Conservation (phyloP, 768 basidiomycete genomes). For the Udeniomyces megalosporus region DNA sequence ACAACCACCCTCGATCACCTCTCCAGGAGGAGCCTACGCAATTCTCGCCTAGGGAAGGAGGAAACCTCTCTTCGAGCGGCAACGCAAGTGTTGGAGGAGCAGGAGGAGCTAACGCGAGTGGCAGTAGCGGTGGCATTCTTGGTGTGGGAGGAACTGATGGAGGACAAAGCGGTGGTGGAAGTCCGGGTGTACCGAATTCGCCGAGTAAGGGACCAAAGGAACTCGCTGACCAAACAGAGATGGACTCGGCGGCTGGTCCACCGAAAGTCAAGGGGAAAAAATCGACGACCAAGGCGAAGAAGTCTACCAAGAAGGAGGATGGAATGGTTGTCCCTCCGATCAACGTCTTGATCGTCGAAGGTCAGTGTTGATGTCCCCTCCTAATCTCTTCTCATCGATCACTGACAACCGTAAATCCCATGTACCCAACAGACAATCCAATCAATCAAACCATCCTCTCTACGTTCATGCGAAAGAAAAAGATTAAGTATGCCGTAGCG, state of each 20-base stretch:
- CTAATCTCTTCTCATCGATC: background rate
- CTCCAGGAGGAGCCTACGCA: background rate
- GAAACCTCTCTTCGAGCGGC: too few species aligned
- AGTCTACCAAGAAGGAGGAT: slow-evolving; percentile 41
- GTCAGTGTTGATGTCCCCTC: slow-evolving; percentile 35
- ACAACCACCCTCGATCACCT: background rate
- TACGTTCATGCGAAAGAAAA: slow-evolving; percentile 93
- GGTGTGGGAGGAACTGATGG: too few species aligned
- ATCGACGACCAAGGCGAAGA: slow-evolving; percentile 17
- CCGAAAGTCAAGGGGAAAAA: too few species aligned
- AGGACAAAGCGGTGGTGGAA: too few species aligned
- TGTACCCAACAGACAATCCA: slow-evolving; percentile 66
- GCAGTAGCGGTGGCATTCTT: too few species aligned
- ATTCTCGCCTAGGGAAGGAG: background rate
- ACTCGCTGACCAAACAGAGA: too few species aligned
- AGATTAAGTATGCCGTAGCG: slow-evolving; percentile 85
- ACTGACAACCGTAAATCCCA: too few species aligned
- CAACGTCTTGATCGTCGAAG: slow-evolving; percentile 94
- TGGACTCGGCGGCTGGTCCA: too few species aligned
- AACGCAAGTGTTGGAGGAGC: too few species aligned
- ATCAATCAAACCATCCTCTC: slow-evolving; percentile 95
- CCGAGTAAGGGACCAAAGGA: too few species aligned
- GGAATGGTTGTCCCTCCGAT: slow-evolving; percentile 78
- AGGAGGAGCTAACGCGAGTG: too few species aligned
- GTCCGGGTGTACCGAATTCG: too few species aligned